Evolutionary conservation across 805 yeast genomes (phyloP), one percentile per base, ranked within the genome.

Genomic region (Sporopachydermia lactativora): DNA sequence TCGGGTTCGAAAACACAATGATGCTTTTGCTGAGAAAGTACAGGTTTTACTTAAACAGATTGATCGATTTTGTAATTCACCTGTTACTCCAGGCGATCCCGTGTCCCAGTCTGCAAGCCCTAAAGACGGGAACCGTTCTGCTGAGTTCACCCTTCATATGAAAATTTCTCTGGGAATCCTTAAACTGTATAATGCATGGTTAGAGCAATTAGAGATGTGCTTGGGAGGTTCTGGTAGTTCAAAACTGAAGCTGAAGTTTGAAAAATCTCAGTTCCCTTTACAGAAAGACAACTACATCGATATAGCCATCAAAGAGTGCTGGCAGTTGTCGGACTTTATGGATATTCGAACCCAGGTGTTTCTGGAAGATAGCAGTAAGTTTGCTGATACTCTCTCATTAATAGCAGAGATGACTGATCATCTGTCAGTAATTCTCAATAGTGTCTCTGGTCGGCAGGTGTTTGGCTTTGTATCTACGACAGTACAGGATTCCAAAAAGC

Each of bases 21-120:
- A 24, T n/a, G 8, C 31, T 24, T 8, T 24, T 8, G n/a, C 8
- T 24, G n/a, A 24, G 31, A 24, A 24, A n/a, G n/a, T 8, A n/a
- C 8, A 24, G n/a, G n/a, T n/a, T n/a, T n/a, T 24, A 24, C n/a
- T n/a, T 8, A 24, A 24, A 24, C n/a, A n/a, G n/a, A n/a, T n/a
- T n/a, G 31, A 24, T 8, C 31, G 31, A 8, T 8, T n/a, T n/a
- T 8, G 13, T 8, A 8, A 8, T 24, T 24, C 31, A 24, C n/a
- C n/a, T n/a, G n/a, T n/a, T n/a, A n/a, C n/a, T n/a, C n/a, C n/a
- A n/a, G n/a, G n/a, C n/a, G n/a, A n/a, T n/a, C n/a, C n/a, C n/a
- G n/a, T n/a, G n/a, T 24, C 31, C n/a, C n/a, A 8, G n/a, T 24
- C 31, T 24, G n/a, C 31, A n/a, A 24, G 31, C n/a, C 31, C 31